Evolutionary conservation across 805 yeast species (phyloP).

Genomic region (Candida ascalaphidarum): DNA sequence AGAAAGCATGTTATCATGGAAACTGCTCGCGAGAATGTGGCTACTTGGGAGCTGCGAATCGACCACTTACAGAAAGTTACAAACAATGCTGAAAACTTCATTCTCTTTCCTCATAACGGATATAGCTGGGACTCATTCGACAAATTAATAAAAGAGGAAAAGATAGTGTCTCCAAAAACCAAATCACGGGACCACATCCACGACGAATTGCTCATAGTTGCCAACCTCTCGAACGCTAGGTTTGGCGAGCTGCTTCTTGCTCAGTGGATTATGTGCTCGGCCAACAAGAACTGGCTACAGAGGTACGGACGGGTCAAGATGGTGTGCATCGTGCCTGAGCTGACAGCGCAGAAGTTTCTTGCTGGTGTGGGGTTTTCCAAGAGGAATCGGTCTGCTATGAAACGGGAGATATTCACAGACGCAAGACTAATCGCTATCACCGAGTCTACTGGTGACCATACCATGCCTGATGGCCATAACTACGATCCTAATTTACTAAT

Average conservation of each 20-base stretch:
- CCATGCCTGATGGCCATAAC: constrained; percentile 17
- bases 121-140: constrained; percentile 60
- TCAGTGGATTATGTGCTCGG: constrained; percentile 68
- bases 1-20: constrained; percentile 58
- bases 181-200: constrained; percentile 35
- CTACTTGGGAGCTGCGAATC: constrained; percentile 20
- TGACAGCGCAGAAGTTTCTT: constrained; percentile 48
- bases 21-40: constrained; percentile 20
- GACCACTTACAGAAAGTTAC: constrained; percentile 12
- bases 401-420: constrained; percentile 57
- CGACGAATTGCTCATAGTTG: constrained; percentile 48
- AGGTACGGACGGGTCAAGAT: constrained; percentile 64
- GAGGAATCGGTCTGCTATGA: constrained; percentile 57
- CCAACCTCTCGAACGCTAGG: constrained; percentile 41
- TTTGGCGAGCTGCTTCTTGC: constrained; percentile 62
- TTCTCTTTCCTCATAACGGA: constrained; percentile 39
- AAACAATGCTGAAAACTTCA: constrained; percentile 22
- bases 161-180: constrained; percentile 23
- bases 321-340: constrained; percentile 58
- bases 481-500: constrained; percentile 28
- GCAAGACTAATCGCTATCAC: constrained; percentile 45
- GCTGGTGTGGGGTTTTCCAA: constrained; percentile 43
- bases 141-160: constrained; percentile 37
- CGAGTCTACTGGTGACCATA: constrained; percentile 10
- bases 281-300: constrained; percentile 66